Percentiles rank a stretch among this genome's conserved stretches.
Evolutionary conservation across 306 rosid species (phyloP).

Genomic region (Cucumis hystrix): DNA sequence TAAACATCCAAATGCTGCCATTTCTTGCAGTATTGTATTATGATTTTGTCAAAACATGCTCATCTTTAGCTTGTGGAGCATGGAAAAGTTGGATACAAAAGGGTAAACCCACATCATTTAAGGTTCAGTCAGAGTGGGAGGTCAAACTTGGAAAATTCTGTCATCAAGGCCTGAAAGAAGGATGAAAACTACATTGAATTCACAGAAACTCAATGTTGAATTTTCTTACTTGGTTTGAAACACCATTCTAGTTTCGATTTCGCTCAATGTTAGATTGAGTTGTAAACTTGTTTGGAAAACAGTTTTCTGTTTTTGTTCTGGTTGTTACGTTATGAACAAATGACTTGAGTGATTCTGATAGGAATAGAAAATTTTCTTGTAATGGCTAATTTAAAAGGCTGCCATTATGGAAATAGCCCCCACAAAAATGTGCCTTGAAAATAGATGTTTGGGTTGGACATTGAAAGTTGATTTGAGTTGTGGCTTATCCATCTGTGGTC

Average conservation of each 20-base stretch:
- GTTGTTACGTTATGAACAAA: background rate
- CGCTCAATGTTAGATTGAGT: background rate
- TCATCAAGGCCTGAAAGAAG: background rate
- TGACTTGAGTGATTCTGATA: background rate
- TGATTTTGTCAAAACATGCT: slow-evolving; percentile 6
- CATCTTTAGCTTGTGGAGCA: background rate
- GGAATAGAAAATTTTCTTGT: background rate
- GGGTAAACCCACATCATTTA: background rate
- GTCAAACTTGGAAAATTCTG: background rate
- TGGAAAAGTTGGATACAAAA: background rate
- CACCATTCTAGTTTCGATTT: background rate
- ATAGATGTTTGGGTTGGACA: background rate
- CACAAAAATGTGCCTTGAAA: background rate
- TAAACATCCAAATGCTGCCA: background rate
- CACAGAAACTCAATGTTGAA: background rate
- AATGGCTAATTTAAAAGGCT: background rate
- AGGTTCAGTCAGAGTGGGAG: background rate
- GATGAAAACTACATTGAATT: background rate
- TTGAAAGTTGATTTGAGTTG: background rate
- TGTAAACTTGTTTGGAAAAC: background rate
- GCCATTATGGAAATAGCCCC: background rate
- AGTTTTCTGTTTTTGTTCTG: background rate
- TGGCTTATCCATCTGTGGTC: background rate
- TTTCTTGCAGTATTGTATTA: background rate
- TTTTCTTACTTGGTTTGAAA: background rate